phyloP scores from a whole-genome alignment of 2,329 filamentous ascomycete species.

The Colletotrichum kahawae region DNA sequence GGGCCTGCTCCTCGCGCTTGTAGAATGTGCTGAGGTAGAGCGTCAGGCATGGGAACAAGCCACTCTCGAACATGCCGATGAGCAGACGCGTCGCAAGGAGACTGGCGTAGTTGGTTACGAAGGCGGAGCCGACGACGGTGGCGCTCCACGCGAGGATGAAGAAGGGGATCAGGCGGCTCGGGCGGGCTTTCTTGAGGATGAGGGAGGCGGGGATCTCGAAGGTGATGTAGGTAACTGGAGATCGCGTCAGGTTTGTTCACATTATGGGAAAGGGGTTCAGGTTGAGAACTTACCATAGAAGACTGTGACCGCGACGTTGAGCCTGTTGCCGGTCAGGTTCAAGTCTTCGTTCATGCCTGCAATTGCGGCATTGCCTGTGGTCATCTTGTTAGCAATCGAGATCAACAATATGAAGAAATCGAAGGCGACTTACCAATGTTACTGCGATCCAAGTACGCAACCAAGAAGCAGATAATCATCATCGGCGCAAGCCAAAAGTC shows the following conservation, averaged over 20 bases:
- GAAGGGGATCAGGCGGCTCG: constrained; percentile 32
- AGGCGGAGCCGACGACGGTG: constrained; percentile 51
- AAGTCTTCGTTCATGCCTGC: constrained; percentile 38
- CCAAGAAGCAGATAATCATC: constrained; percentile 31
- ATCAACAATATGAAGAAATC: rapidly evolving
- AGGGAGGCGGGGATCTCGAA: constrained; percentile 41
- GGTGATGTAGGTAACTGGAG: constrained; percentile 56
- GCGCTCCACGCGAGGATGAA: constrained; percentile 48
- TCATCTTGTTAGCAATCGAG: background rate
- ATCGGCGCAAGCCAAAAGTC: constrained; percentile 25
- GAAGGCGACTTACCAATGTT: constrained; percentile 22
- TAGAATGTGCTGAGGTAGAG: constrained; percentile 41
- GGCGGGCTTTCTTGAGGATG: constrained; percentile 36
- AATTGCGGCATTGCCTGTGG: constrained; percentile 34
- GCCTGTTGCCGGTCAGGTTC: constrained; percentile 38
- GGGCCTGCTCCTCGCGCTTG: constrained; percentile 32
- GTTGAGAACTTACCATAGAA: constrained; percentile 50
- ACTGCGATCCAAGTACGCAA: constrained; percentile 35
- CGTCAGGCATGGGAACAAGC: constrained; percentile 54
- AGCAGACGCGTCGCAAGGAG: constrained; percentile 50
- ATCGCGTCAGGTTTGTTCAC: constrained; percentile 52
- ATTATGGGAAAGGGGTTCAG: constrained; percentile 47
- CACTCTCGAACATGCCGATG: constrained; percentile 52
- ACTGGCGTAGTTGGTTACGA: constrained; percentile 45
- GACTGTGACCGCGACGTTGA: constrained; percentile 43